Evolutionary conservation across 1,139 yeast species (phyloP).

Genomic region (Yamadazyma songkhlaensis): DNA sequence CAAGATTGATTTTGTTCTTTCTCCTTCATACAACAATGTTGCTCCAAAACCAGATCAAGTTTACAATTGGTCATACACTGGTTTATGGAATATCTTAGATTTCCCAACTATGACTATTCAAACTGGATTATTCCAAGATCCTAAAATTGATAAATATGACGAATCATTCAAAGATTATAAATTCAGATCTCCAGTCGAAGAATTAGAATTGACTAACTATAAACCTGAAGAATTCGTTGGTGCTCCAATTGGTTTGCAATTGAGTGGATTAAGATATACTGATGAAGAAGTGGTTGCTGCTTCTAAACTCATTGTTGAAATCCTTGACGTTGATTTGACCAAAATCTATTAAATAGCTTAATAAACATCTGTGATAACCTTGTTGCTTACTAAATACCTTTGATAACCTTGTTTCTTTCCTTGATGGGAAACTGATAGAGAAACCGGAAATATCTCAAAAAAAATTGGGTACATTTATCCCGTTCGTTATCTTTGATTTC

Average conservation of each 20-base stretch:
- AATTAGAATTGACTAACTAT: slow-evolving; percentile 35
- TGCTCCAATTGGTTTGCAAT: slow-evolving; percentile 44
- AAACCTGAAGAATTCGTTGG: slow-evolving; percentile 32
- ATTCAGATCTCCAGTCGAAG: slow-evolving; percentile 44
- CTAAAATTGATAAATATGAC: slow-evolving; percentile 40
- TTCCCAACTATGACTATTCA: slow-evolving; percentile 61
- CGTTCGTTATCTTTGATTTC: too few relatives aligned
- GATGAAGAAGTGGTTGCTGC: slow-evolving; percentile 45
- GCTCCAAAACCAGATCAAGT: slow-evolving; percentile 68
- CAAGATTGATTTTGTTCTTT: slow-evolving; percentile 63
- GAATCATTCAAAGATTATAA: slow-evolving; percentile 24
- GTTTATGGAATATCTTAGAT: slow-evolving; percentile 65
- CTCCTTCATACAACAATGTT: slow-evolving; percentile 69
- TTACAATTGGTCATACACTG: slow-evolving; percentile 74
- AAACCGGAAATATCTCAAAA: too few relatives aligned
- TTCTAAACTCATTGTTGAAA: slow-evolving; percentile 31
- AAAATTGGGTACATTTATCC: too few relatives aligned
- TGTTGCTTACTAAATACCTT: not conserved
- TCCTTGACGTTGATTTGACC: slow-evolving; percentile 22
- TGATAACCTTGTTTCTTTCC: too few relatives aligned
- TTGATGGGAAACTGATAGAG: too few relatives aligned
- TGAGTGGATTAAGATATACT: slow-evolving; percentile 36
- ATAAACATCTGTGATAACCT: not conserved
- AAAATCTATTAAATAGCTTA: slow-evolving; percentile 5
- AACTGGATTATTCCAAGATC: slow-evolving; percentile 60